Base-by-base conservation (phyloP, 1,139 yeast species). In the Saccharomyces hybrid region DNA sequence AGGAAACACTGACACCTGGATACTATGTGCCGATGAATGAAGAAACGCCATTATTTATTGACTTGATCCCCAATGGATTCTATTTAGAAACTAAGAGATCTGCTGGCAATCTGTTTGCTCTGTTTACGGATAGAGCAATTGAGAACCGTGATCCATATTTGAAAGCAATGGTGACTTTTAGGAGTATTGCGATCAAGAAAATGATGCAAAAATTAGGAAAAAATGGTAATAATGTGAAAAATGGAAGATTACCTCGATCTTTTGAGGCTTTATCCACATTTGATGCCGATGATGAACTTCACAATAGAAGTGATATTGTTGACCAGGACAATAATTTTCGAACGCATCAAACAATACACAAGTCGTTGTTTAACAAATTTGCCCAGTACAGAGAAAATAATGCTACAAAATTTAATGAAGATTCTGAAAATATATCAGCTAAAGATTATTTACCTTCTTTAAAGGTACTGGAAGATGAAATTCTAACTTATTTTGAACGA, bases 141-240 rank as follows among this genome's bases (percentile, higher is more conserved):
- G 61, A 57, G 32, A 62, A 63, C 44, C 57, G 71, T 11, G 71
- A 68, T 53, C 60, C 64, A 1, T 67, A 64, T 51, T 54, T 67
- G 52, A 58, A 58, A 44, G 52, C 58, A 8, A 50, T 67, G 49
- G 53, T 57, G 1, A 53, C 61, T 12, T 65, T 63, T 50, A 53
- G 66, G 27, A 55, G 57, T 47, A 57, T 62, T n/a, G 65, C 66
- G 2, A 57, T 65, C 2, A 58, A 58, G 8, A 61, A 56, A 54
- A 61, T 63, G 16, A 57, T 59, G 50, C 46, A 56, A 14, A 57
- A 59, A 24, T 54, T 60, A 46, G 57, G 58, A 34, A 55, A 51
- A 6, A 51, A 51, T 14, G 55, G 56, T 11, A 48, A 44, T 11
- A 52, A 55, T 16, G 49, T 49, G 27, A 49, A 55, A 2, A 56